phyloP scores from a whole-genome alignment of 78 protist genomes.

The Pigoraptor vietnamica region DNA sequence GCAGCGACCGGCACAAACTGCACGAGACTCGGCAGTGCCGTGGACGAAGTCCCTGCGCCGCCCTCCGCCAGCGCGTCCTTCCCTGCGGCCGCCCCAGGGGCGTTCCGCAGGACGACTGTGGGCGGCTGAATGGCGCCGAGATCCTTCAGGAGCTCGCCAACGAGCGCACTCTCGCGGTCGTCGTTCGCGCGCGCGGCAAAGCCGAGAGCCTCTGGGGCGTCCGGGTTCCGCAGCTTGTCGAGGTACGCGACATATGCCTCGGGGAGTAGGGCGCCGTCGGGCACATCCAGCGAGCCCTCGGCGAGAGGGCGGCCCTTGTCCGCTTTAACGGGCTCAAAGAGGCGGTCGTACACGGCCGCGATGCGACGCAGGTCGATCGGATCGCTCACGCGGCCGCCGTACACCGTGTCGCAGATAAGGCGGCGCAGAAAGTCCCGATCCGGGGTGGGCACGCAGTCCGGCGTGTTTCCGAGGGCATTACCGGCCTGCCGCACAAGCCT shows the following conservation, averaged over 20 bases:
- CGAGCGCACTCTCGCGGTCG: background rate
- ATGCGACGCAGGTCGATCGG: constrained; percentile 57
- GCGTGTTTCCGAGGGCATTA: background rate
- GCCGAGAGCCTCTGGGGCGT: background rate
- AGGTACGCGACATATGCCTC: background rate
- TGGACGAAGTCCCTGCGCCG: background rate
- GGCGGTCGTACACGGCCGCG: background rate
- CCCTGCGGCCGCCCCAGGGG: background rate
- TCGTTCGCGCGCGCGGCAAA: background rate
- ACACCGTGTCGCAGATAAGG: constrained; percentile 81
- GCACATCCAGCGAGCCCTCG: background rate
- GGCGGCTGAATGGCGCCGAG: background rate
- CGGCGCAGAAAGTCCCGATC: constrained; percentile 80
- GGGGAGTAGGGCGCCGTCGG: background rate
- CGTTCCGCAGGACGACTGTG: background rate
- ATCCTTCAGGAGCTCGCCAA: background rate
- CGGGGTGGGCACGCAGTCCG: constrained; percentile 9
- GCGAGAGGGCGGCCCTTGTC: background rate
- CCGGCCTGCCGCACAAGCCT: constrained; percentile 54
- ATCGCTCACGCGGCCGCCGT: constrained; percentile 88
- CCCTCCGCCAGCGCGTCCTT: background rate
- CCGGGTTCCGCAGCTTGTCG: background rate
- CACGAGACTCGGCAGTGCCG: background rate
- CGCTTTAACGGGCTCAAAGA: background rate
- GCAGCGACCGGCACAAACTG: background rate